Percentiles rank a stretch among this genome's conserved stretches.
Conservation (phyloP, 345 rosid genomes). For the Bruguiera gymnorhiza region DNA sequence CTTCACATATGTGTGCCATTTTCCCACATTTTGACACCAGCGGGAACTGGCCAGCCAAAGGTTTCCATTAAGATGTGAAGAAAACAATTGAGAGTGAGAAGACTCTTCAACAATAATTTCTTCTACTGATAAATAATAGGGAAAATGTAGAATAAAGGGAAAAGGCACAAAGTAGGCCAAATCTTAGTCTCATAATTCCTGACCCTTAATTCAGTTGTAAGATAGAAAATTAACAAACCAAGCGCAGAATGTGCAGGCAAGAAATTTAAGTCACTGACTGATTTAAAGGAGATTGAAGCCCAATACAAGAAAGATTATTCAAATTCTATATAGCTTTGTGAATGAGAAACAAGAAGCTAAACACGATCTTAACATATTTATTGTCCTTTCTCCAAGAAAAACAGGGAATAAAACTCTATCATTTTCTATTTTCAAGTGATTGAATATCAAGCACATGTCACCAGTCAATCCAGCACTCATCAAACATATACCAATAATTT, state of each 20-base stretch:
- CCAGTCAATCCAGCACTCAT: not conserved
- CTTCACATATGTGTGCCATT: slow-evolving; percentile 59
- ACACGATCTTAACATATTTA: too few species aligned
- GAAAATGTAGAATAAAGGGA: too few species aligned
- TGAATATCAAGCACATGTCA: not conserved
- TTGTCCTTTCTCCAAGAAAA: too few species aligned
- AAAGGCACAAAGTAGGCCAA: too few species aligned
- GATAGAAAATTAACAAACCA: not conserved
- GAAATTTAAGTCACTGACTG: not conserved
- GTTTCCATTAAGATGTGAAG: slow-evolving; percentile 14
- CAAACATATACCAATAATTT: not conserved
- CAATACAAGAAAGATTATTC: too few species aligned
- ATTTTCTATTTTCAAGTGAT: not conserved
- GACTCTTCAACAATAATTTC: not conserved
- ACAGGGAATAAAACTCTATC: too few species aligned
- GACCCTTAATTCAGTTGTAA: not conserved
- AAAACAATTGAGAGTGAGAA: not conserved
- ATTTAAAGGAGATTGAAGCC: not conserved
- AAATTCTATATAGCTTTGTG: too few species aligned
- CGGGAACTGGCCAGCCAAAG: slow-evolving; percentile 68
- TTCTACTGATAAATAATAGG: not conserved
- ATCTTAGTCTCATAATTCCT: too few species aligned
- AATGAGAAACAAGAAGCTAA: too few species aligned
- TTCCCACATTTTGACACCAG: slow-evolving; percentile 79
- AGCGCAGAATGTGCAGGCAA: not conserved